Evolutionary conservation across 1,139 yeast genomes (phyloP), one percentile per base, ranked within the genome.

Genomic region (Candida buenavistaensis): DNA sequence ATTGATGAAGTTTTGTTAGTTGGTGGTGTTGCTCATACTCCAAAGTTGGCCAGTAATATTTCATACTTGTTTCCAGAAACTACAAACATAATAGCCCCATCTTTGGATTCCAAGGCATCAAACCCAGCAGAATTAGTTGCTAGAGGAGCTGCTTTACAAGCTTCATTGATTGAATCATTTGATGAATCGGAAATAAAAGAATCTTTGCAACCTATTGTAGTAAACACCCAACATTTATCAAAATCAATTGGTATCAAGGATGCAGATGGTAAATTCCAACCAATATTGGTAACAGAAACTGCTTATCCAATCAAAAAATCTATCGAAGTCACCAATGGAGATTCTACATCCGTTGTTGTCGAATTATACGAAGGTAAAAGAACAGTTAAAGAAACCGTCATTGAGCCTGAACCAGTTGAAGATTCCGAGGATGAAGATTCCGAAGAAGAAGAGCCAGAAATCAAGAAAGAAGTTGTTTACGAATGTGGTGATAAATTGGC

Each of bases 101-200:
- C 86, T 19, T 56, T 76, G 41, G 89, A 83, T 59, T 50, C 85
- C 45, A 85, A 85, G 63, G 89, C 95, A 38, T 57, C 83, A 43
- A 80, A 84, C 69, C 97, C 99, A 43, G 80, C 87, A 53, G 98
- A 94, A 68, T 75, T 89, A 55, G 73, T 84, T 47, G 82, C 95
- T 47, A 84, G 95, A 59, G 99, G 99, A 67, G 95, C 96, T 44
- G 97, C 98, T 41, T 76, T 92, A 58, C 98, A 94, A 73, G 98
- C 97, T 34, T 80, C 96, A 27, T 71, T 94, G 59, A 75, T 90
- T 47, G 86, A 87, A 52, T 71, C 80, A 36, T 88, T 83, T 52
- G 97, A 90, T 55, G 87, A 76, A 41, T 94, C 85, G 36, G 97
- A 90, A 66, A 75, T 92, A 51, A 70, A 74, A 37, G 96, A 89